phyloP scores from a whole-genome alignment of 257 asterid species.

The Mitragyna speciosa region DNA sequence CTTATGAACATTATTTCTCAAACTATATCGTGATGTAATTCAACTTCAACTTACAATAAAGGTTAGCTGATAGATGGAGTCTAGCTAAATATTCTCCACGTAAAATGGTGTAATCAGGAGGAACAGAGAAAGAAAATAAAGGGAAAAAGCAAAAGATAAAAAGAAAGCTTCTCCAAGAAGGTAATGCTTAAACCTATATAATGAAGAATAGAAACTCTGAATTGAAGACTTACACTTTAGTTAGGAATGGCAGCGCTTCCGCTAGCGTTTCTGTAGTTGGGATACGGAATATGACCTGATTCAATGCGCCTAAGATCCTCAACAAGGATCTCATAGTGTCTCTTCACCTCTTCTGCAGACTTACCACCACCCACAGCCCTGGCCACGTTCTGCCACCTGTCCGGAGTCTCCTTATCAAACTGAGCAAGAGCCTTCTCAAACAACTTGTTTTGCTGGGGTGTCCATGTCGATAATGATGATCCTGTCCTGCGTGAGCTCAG shows the following conservation, averaged over 20 bases:
- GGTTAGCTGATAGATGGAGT: background rate
- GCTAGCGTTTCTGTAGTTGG: constrained; percentile 36
- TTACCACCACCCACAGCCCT: constrained; percentile 70
- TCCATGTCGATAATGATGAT: constrained; percentile 44
- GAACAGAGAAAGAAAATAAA: background rate
- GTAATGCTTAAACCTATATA: too few relatives aligned
- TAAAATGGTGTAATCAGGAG: too few relatives aligned
- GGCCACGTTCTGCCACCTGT: constrained; percentile 81
- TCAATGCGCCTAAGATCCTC: constrained; percentile 77
- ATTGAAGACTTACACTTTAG: background rate
- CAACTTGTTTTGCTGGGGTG: constrained; percentile 61
- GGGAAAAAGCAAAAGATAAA: background rate
- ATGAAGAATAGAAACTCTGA: too few relatives aligned
- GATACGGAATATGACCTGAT: constrained; percentile 61
- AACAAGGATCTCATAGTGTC: constrained; percentile 61
- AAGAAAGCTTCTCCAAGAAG: background rate
- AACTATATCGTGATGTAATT: too few relatives aligned
- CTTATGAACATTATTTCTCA: too few relatives aligned
- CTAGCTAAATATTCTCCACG: background rate
- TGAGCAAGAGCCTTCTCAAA: constrained; percentile 69
- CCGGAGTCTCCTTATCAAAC: constrained; percentile 67
- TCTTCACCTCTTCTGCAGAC: constrained; percentile 61
- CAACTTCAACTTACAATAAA: background rate
- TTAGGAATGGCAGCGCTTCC: background rate
- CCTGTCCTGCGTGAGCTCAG: constrained; percentile 13